Base-by-base conservation (phyloP, 306 rosid genomes). In the Biancaea sappan region DNA sequence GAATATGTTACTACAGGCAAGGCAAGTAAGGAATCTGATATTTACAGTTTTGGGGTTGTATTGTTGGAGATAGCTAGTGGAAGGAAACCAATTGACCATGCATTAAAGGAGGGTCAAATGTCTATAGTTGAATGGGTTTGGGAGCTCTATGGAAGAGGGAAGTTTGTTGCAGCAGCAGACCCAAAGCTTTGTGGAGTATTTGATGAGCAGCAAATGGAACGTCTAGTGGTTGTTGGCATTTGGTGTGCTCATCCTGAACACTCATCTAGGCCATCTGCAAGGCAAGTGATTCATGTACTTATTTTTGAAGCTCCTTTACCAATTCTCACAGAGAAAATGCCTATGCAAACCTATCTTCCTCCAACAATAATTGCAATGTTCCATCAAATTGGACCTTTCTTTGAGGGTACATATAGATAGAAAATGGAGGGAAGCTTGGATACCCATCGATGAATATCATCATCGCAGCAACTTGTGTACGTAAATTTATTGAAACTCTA, bases 81-180 rank as follows among this genome's bases (percentile, higher is more conserved):
- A 69, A 71, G 85, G 53, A 81, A 78, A 71, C 25, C 85, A 38
- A 72, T 84, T 0, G 9, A 69, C 4, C 29, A n/a, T n/a, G n/a
- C n/a, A n/a, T n/a, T n/a, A n/a, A n/a, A n/a, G n/a, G n/a, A n/a
- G n/a, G n/a, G n/a, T n/a, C n/a, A n/a, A n/a, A n/a, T n/a, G n/a
- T n/a, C n/a, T n/a, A n/a, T n/a, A 16, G 83, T 80, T 5, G 47
- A 58, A 21, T 84, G 88, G 85, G 85, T 84, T 10, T 84, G 85
- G 88, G 81, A 63, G 1, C 77, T 77, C 0, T 84, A 84, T 66
- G 81, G 85, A 51, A 32, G 57, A 18, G 85, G 83, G 38, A 70
- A 16, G 51, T 22, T 84, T 8, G 28, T 59, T 2, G 74, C 70
- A 66, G 83, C 79, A 19, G 79, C 43, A 1, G 83, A 81, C 57